phyloP scores from a whole-genome alignment of 352 stramenopile species.

The Pilasporangium apinafurcum region DNA sequence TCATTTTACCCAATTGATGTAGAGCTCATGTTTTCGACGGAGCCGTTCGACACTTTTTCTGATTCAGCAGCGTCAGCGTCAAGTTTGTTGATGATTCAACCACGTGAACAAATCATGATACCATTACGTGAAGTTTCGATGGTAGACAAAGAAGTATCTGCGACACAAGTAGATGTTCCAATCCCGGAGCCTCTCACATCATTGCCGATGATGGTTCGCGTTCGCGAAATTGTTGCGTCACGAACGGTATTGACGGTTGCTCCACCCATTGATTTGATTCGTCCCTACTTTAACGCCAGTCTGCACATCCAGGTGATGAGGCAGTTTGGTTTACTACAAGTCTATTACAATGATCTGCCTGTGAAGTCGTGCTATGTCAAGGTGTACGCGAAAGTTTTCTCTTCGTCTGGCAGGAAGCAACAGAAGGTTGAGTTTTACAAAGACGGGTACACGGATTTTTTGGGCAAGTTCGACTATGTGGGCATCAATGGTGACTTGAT shows the following conservation, averaged over 20 bases:
- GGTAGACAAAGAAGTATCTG: background rate
- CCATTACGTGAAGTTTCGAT: slow-evolving; percentile 16
- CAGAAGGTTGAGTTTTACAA: slow-evolving; percentile 55
- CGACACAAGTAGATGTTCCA: slow-evolving; percentile 11
- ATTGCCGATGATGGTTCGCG: slow-evolving; percentile 42
- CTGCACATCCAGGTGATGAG: slow-evolving; percentile 33
- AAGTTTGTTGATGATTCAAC: slow-evolving; percentile 37
- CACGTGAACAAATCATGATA: slow-evolving; percentile 24
- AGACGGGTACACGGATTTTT: slow-evolving; percentile 74
- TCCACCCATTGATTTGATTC: slow-evolving; percentile 27
- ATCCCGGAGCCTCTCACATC: slow-evolving; percentile 20
- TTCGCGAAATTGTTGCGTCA: slow-evolving; percentile 18
- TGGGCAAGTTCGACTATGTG: slow-evolving; percentile 69
- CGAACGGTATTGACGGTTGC: slow-evolving; percentile 16
- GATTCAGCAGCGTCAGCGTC: slow-evolving; percentile 23
- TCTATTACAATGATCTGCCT: slow-evolving; percentile 26
- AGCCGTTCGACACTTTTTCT: slow-evolving; percentile 47
- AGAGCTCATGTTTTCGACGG: slow-evolving; percentile 62
- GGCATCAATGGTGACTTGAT: slow-evolving; percentile 30
- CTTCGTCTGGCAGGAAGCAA: background rate
- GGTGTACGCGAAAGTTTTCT: slow-evolving; percentile 40
- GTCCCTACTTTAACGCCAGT: slow-evolving; percentile 40
- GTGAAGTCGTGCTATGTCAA: slow-evolving; percentile 62
- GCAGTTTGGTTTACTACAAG: slow-evolving; percentile 47
- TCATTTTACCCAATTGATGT: slow-evolving; percentile 59